Evolutionary conservation across 768 basidiomycete genomes (phyloP).

Genomic region (Collybiopsis confluens): DNA sequence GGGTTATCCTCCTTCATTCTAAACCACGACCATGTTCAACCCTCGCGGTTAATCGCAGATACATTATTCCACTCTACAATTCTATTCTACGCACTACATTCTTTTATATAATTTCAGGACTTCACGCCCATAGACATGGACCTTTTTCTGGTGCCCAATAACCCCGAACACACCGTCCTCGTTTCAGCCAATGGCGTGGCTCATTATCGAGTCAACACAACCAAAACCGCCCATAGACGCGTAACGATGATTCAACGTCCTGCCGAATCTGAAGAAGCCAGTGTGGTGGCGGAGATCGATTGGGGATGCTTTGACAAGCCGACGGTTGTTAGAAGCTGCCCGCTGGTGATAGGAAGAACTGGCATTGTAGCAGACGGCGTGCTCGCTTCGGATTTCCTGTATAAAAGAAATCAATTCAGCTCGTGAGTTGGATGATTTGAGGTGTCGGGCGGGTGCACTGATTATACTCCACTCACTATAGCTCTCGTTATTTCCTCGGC

Average conservation of each 20-base stretch:
- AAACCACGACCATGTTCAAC: too few species aligned
- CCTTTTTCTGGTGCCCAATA: slow-evolving; percentile 47
- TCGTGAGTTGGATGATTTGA: slow-evolving; percentile 25
- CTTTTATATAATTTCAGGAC: not conserved
- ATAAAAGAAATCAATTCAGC: slow-evolving; percentile 37
- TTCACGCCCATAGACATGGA: slow-evolving; percentile 32
- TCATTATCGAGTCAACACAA: slow-evolving; percentile 45
- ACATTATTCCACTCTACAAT: not conserved
- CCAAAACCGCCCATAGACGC: slow-evolving; percentile 24
- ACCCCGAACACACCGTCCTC: slow-evolving; percentile 44
- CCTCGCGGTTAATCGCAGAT: too few species aligned
- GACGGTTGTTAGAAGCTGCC: slow-evolving; percentile 35
- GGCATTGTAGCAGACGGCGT: slow-evolving; percentile 25
- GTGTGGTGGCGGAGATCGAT: slow-evolving; percentile 45
- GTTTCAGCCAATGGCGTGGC: slow-evolving; percentile 47
- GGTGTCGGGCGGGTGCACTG: not conserved
- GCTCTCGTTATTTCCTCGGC: slow-evolving; percentile 46
- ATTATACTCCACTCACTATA: slow-evolving; percentile 15
- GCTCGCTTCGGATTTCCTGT: slow-evolving; percentile 35
- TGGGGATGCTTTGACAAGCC: slow-evolving; percentile 40
- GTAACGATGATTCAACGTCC: slow-evolving; percentile 40
- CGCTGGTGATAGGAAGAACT: slow-evolving; percentile 15
- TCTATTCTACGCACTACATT: not conserved
- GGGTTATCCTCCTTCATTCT: too few species aligned
- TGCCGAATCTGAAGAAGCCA: slow-evolving; percentile 30